Conservation (phyloP, 2,329 filamentous ascomycete species). For the Penicillium occitanis region DNA sequence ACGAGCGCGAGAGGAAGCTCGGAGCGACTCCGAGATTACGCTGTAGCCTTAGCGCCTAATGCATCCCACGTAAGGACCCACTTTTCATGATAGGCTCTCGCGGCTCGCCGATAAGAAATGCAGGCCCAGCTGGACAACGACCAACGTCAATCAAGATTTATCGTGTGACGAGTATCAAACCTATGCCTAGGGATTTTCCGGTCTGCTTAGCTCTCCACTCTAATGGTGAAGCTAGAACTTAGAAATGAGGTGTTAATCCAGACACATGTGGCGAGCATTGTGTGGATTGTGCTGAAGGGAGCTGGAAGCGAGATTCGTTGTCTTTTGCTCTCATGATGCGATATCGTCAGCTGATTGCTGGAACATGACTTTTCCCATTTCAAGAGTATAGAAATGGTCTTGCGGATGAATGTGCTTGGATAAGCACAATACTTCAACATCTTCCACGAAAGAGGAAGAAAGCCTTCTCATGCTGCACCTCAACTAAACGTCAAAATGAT, state of each 20-base stretch:
- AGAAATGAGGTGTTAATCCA: not conserved
- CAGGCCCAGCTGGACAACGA: not conserved
- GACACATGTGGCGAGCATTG: not conserved
- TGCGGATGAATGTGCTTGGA: not conserved
- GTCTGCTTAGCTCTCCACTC: not conserved
- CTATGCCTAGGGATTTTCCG: not conserved
- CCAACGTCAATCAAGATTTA: not conserved
- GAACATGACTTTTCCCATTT: not conserved
- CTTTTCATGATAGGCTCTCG: not conserved
- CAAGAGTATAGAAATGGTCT: not conserved
- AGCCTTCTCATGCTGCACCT: not conserved
- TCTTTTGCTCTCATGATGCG: not conserved
- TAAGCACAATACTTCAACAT: not conserved
- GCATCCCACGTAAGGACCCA: conserved; percentile 5
- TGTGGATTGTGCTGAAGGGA: conserved; percentile 8
- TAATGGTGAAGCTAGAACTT: not conserved
- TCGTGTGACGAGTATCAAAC: not conserved
- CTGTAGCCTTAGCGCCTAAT: not conserved
- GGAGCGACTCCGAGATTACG: conserved; percentile 9
- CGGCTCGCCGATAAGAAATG: not conserved
- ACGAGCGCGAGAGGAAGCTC: not conserved
- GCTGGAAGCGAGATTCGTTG: conserved; percentile 14
- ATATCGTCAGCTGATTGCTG: not conserved
- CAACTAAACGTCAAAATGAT: not conserved
- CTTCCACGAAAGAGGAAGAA: not conserved